Evolutionary conservation across 345 rosid species (phyloP), one percentile per base, ranked within the genome.

Genomic region (Fremontodendron californicum): DNA sequence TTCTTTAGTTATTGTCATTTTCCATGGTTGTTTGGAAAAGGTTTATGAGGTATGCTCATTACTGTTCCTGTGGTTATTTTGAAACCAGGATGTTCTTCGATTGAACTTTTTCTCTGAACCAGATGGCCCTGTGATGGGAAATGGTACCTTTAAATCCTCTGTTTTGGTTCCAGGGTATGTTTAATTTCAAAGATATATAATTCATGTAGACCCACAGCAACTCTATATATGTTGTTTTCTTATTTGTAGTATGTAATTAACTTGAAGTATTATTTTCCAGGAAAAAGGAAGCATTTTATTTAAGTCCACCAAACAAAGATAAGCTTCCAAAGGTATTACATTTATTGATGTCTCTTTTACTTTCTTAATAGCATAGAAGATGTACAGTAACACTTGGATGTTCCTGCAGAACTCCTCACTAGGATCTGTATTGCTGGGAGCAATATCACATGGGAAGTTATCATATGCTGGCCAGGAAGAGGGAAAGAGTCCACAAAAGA

Each of bases 91-190:
- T 75, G 63, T 76, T 57, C 71, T 87, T 83, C 87, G 87, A 57
- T 82, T 96, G 87, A 90, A 78, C 85, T 91, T 93, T 78, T 92
- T 88, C 89, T 87, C 96, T 76, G 90, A 92, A 89, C 98, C 99
- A 72, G 99, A 96, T 89, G 98, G 99, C 49, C 89, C 97, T 29
- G 79, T 93, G 77, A 91, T 85, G 85, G 98, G 97, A 81, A 92
- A 91, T 84, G 97, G 99, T 75, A 78, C 92, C 82, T 96, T 84
- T 80, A 88, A 92, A 65, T 87, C 98, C 78, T 90, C 98, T 70
- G 70, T 83, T 84, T 83, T 93, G 82, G 81, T 90, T 86, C 99
- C 95, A 54, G 96, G 99, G 99, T 93, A 91, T 67, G 81, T 76
- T 78, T 75, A 40, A 48, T 40, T 23, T 42, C 55, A 80, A 69